phyloP scores from a whole-genome alignment of 371 early-diverging fungal genomes.

The Sporodiniella umbellata region DNA sequence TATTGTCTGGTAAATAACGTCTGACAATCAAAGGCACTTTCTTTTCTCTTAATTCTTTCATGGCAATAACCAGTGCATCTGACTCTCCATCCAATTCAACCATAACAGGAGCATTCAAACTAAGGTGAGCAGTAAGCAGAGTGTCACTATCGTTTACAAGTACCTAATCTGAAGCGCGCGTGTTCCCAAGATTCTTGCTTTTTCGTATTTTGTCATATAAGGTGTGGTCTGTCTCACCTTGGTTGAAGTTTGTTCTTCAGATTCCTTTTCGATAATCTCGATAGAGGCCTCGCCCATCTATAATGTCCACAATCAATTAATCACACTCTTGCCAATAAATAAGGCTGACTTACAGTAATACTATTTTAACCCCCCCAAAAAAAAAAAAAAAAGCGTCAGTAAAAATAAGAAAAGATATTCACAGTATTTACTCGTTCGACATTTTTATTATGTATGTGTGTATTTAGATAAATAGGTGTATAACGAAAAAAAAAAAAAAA shows the following conservation, averaged over 20 bases:
- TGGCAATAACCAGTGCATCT: conserved; percentile 98
- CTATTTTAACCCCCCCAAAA: too few species aligned
- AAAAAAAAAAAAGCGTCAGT: not conserved
- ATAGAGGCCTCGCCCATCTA: conserved; percentile 6
- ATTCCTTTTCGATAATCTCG: conserved; percentile 4
- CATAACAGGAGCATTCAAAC: conserved; percentile 98
- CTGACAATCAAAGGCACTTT: conserved; percentile 97
- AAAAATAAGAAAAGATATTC: not conserved
- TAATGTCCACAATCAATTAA: not conserved
- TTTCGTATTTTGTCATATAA: conserved; percentile 99
- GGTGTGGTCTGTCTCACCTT: conserved; percentile 87
- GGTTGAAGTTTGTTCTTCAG: conserved; percentile 2
- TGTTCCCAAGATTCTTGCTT: conserved; percentile 96
- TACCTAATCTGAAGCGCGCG: conserved; percentile 83
- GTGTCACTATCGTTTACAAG: not conserved
- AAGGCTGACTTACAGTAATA: not conserved
- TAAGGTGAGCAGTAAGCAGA: conserved; percentile 16
- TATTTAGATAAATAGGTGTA: too few species aligned
- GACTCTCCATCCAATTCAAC: conserved; percentile 97
- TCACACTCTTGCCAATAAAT: not conserved
- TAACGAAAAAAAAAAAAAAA: not conserved
- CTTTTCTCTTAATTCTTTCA: conserved; percentile 93
- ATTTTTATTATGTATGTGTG: not conserved
- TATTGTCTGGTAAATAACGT: conserved; percentile 95
- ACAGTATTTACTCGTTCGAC: not conserved